Evolutionary conservation across 495 filamentous ascomycete genomes (phyloP), one percentile per base, ranked within the genome.

Genomic region (Aspergillus sclerotioniger): DNA sequence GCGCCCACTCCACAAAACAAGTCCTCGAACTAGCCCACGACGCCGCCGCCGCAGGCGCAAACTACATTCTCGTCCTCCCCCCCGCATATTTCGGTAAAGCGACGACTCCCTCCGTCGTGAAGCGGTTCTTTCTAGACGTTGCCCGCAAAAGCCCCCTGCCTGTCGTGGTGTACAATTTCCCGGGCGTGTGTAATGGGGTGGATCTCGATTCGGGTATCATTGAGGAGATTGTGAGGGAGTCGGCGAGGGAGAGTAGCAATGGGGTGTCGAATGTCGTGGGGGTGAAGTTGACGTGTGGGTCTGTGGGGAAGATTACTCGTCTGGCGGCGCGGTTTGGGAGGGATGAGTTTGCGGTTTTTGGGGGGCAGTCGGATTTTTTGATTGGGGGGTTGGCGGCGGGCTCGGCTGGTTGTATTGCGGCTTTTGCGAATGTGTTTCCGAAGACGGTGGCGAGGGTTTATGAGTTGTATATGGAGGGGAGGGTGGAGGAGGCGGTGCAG

Each of bases 131-230:
- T 57, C 72, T 68, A 19, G 81, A 87, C 21, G 76, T 90, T 0
- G 84, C 82, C 5, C 60, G 57, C 10, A 67, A 75, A 49, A 69
- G 65, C 7, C 70, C 79, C 7, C 64, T 89, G 10, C 85, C 84
- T 0, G 76, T 89, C 39, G 76, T 90, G 6, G 62, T 90, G 6
- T 89, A 90, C 65, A 89, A 90, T 62, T 89, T 89, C 72, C 87
- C 87, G 0, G 85, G 78, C 5, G 86, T 89, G 12, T 87, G 84
- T 67, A 90, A 89, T 58, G 87, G 87, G 12, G 73, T 91, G 0
- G 87, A 90, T 58, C 63, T 90, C 31, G 84, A 87, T 61, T 87
- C 82, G 2, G 83, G 83, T 28, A 79, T 78, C 0, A 84, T 90
- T 20, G 66, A 80, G 0, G 65, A 68, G 4, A 77, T 90, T 16